Conservation (phyloP, 148 eudicot genomes). For the Fagopyrum homotropicum region DNA sequence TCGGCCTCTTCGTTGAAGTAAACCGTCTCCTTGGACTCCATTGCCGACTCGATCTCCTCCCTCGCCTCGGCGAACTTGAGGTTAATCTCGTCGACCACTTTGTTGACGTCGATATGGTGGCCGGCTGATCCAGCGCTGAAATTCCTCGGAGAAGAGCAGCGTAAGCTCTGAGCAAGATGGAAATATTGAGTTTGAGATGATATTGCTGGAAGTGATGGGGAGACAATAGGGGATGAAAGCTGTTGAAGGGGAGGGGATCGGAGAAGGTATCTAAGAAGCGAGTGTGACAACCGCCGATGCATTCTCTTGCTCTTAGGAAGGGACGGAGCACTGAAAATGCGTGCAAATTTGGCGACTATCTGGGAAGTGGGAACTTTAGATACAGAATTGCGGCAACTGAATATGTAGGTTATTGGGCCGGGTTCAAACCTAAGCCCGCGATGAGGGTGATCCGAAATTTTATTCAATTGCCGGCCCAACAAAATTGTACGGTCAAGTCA, state of each 20-base stretch:
- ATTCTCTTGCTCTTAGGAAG: background rate
- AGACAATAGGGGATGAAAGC: background rate
- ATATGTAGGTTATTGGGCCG: too few relatives aligned
- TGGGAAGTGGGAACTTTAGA: too few relatives aligned
- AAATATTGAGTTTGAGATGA: background rate
- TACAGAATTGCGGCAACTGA: too few relatives aligned
- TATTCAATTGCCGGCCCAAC: too few relatives aligned
- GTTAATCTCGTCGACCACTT: slow-evolving; percentile 69
- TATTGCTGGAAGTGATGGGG: background rate
- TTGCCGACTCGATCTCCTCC: slow-evolving; percentile 85
- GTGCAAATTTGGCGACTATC: too few relatives aligned
- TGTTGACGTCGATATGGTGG: slow-evolving; percentile 38
- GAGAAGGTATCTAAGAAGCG: background rate
- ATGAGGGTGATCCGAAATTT: too few relatives aligned
- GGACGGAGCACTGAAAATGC: background rate
- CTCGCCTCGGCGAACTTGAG: slow-evolving; percentile 89
- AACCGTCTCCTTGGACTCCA: slow-evolving; percentile 94
- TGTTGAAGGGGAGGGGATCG: background rate
- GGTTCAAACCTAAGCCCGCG: too few relatives aligned
- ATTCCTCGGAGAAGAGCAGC: slow-evolving; percentile 17
- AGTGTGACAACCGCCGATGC: slow-evolving; percentile 5
- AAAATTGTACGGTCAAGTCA: too few relatives aligned
- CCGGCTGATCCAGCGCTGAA: slow-evolving; percentile 22
- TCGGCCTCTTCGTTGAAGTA: slow-evolving; percentile 91
- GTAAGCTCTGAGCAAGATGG: slow-evolving; percentile 14